Percentiles rank a stretch among this genome's conserved stretches.
Conservation (phyloP, 2,329 filamentous ascomycete species). For the Cladophialophora immunda region DNA sequence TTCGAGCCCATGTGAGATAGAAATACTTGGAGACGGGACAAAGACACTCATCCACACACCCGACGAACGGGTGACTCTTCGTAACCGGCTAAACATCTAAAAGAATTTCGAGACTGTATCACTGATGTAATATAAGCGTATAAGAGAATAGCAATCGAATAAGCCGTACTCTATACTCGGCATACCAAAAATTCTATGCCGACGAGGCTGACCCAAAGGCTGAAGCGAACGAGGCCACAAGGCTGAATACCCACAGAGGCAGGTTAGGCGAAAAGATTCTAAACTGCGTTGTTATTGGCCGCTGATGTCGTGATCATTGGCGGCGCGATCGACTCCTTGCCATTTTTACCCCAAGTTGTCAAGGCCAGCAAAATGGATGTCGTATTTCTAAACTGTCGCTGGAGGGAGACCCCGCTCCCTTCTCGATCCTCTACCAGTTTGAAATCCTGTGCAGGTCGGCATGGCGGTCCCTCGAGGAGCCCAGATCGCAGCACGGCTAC, state of each 20-base stretch:
- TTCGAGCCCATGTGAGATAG: neutral
- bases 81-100: too few species aligned
- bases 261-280: neutral
- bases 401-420: slow-evolving; percentile 12
- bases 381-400: slow-evolving; percentile 14
- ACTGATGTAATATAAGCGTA: too few species aligned
- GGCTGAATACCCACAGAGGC: neutral
- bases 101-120: too few species aligned
- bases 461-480: slow-evolving; percentile 39
- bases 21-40: too few species aligned
- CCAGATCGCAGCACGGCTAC: slow-evolving; percentile 40
- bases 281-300: neutral
- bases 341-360: neutral
- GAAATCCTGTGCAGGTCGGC: slow-evolving; percentile 1
- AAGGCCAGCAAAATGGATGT: slow-evolving; percentile 19
- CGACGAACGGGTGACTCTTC: too few species aligned
- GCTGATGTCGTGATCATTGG: slow-evolving; percentile 17
- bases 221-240: too few species aligned
- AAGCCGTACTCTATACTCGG: too few species aligned
- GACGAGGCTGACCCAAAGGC: neutral
- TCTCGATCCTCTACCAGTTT: slow-evolving; percentile 11
- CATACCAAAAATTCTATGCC: too few species aligned
- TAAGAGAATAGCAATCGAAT: too few species aligned
- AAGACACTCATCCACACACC: too few species aligned
- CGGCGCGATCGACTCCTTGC: neutral